Conservation (phyloP, 2,329 filamentous ascomycete species). For the Bipolaris sorokiniana region DNA sequence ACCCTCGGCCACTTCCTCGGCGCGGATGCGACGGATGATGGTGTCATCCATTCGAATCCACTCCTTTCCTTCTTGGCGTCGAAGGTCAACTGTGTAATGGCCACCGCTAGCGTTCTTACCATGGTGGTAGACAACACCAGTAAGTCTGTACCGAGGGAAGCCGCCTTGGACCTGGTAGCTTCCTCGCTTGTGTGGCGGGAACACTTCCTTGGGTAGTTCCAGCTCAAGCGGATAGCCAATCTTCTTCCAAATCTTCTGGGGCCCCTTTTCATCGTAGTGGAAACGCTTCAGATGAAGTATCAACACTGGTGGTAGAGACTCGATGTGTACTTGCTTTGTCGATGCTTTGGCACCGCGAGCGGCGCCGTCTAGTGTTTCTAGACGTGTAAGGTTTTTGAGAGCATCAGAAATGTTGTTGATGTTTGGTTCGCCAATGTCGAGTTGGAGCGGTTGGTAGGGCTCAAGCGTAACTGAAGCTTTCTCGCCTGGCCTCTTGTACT, state of each 20-base stretch:
- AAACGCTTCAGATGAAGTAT: constrained; percentile 97
- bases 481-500: constrained; percentile 82
- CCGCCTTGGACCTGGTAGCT: constrained; percentile 69
- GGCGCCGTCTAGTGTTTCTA: constrained; percentile 83
- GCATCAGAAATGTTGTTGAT: constrained; percentile 93
- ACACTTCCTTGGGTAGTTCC: constrained; percentile 88
- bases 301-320: constrained; percentile 85
- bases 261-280: constrained; percentile 89
- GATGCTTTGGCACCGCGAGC: constrained; percentile 77
- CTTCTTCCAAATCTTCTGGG: constrained; percentile 98
- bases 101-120: constrained; percentile 95
- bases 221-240: constrained; percentile 93
- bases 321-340: constrained; percentile 94
- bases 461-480: constrained; percentile 92
- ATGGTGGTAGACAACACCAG: constrained; percentile 93
- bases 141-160: constrained; percentile 83
- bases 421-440: constrained; percentile 88
- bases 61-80: constrained; percentile 90
- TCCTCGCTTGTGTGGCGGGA: constrained; percentile 76
- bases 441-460: constrained; percentile 90
- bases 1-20: constrained; percentile 86
- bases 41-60: constrained; percentile 98
- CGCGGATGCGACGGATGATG: constrained; percentile 79
- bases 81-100: constrained; percentile 97
- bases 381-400: constrained; percentile 79